Evolutionary conservation across 306 rosid species (phyloP), one percentile per base, ranked within the genome.

Genomic region (Gynostemma pentaphyllum): DNA sequence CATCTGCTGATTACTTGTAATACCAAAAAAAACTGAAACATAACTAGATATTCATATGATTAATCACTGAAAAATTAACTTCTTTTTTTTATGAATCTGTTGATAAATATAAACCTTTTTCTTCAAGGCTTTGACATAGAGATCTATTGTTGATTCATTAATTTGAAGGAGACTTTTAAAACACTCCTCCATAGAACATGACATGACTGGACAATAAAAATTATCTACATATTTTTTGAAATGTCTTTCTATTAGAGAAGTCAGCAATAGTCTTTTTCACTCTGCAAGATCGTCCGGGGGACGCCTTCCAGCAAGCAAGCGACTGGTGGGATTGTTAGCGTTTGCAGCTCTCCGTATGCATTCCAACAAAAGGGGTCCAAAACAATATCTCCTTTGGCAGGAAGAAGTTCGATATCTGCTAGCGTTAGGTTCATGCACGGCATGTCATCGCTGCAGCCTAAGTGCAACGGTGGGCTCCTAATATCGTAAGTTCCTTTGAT

Each of bases 351-450:
- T 12, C 95, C 94, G 41, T 90, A 90, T 29, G 97, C 97, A 75
- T 85, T 90, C 94, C 95, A 87, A 55, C 97, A 90, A 63, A 75
- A 83, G 6, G 97, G 83, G 70, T 85, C 94, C 26, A n/a, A 64
- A 37, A 90, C 70, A 0, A 71, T 16, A 19, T 85, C 87, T 29
- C 97, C 94, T 62, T 53, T 56, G 16, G 94, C 75, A 2, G 97
- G 97, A 81, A 85, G 86, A 60, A 90, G 97, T 75, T 90, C 97
- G 48, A 90, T 73, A 44, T 90, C 94, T 6, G 97, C 75, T 22
- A 90, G 88, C 0, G 97, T 90, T 48, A 90, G 75, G 75, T 90
- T 90, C 9, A 88, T 78, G 80, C 97, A 90, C 5, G 97, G 95
- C 28, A 85, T 69, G 22, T 94, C 76, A 63, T 90, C 97, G 70